Evolutionary conservation across 2,329 filamentous ascomycete species (phyloP).

Genomic region (Epichloe brachyelytri): DNA sequence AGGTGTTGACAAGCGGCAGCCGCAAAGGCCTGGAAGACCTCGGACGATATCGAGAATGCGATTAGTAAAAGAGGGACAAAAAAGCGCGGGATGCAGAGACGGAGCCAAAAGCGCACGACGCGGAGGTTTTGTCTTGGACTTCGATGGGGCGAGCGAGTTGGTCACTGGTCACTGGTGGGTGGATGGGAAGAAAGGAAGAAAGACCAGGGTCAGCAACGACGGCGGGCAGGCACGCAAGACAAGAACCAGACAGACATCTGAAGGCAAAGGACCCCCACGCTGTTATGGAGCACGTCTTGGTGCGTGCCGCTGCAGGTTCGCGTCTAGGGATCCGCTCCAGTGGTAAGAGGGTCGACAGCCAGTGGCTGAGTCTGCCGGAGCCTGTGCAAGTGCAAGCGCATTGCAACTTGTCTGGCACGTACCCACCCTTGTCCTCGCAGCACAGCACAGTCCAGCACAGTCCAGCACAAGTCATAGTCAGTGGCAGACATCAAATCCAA

Average conservation of each 20-base stretch:
- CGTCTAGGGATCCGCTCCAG: background rate
- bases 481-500: too few species aligned
- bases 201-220: background rate
- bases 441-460: background rate
- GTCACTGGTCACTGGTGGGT: background rate
- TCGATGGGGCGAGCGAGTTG: background rate
- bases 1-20: background rate
- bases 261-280: too few species aligned
- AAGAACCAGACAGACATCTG: background rate
- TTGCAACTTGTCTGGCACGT: background rate
- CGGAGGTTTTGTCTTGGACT: constrained; percentile 2
- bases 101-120: background rate
- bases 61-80: background rate
- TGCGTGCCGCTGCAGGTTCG: background rate
- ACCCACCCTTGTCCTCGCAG: background rate
- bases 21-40: background rate
- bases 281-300: too few species aligned
- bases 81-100: background rate
- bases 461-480: background rate
- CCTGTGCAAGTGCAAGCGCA: background rate
- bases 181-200: background rate
- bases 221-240: background rate
- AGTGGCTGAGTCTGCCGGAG: background rate
- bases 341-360: background rate
- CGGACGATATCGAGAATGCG: background rate